phyloP scores from a whole-genome alignment of 805 yeast genomes.

The Yamadazyma laniorum region DNA sequence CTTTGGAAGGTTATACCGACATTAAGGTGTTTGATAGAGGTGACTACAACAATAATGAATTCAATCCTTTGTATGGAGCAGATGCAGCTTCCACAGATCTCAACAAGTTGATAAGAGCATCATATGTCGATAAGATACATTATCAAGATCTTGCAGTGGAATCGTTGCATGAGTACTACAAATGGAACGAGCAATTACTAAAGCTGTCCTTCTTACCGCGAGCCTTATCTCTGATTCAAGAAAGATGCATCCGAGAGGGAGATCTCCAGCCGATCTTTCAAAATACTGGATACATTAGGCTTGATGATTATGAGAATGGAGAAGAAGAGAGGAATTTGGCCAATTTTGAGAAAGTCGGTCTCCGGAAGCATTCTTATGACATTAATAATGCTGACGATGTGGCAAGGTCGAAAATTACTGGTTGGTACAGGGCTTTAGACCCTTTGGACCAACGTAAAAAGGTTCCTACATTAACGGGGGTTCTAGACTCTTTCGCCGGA shows the following conservation, averaged over 20 bases:
- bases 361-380: slow-evolving; percentile 27
- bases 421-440: slow-evolving; percentile 23
- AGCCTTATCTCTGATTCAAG: neutral
- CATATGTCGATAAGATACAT: slow-evolving; percentile 35
- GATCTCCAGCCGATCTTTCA: slow-evolving; percentile 22
- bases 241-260: slow-evolving; percentile 1
- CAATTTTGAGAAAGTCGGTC: slow-evolving; percentile 23
- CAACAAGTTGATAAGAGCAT: slow-evolving; percentile 38
- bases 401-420: slow-evolving; percentile 27
- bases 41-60: slow-evolving; percentile 2
- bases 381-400: slow-evolving; percentile 26
- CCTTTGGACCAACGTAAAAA: slow-evolving; percentile 13
- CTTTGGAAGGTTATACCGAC: slow-evolving; percentile 27
- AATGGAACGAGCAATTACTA: slow-evolving; percentile 23
- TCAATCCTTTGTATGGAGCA: slow-evolving; percentile 24
- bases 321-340: slow-evolving; percentile 19
- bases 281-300: slow-evolving; percentile 25
- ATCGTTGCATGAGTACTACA: slow-evolving; percentile 12
- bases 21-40: slow-evolving; percentile 31
- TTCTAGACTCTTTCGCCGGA: slow-evolving; percentile 23
- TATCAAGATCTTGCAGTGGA: slow-evolving; percentile 24
- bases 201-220: neutral
- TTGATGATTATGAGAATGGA: slow-evolving; percentile 21
- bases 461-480: slow-evolving; percentile 1
- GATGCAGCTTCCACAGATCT: slow-evolving; percentile 42